Evolutionary conservation across 495 filamentous ascomycete genomes (phyloP).

Genomic region (Penicillium canariense): DNA sequence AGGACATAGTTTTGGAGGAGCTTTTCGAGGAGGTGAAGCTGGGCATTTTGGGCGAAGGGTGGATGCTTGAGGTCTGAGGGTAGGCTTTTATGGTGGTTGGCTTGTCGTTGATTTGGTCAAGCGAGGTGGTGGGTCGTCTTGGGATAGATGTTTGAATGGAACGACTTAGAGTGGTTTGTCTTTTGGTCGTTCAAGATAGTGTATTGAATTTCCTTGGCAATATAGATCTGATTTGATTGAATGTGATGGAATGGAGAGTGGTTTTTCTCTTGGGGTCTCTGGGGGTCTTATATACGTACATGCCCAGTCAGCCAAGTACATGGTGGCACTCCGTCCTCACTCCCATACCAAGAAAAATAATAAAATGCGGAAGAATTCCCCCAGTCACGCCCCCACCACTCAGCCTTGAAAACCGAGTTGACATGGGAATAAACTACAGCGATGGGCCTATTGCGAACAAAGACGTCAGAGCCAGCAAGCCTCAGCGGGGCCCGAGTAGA

Average conservation of each 20-base stretch:
- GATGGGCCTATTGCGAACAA: background rate
- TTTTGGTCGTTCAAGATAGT: background rate
- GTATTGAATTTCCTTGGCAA: background rate
- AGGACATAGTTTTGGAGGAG: slow-evolving; percentile 19
- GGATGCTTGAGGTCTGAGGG: background rate
- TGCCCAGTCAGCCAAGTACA: background rate
- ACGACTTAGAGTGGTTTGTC: background rate
- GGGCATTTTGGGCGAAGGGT: slow-evolving; percentile 11
- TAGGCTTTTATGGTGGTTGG: background rate
- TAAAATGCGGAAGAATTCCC: slow-evolving; percentile 2
- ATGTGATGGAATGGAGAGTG: slow-evolving; percentile 8
- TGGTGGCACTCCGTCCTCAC: slow-evolving; percentile 14
- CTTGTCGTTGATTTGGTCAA: background rate
- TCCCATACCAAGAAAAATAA: slow-evolving; percentile 12
- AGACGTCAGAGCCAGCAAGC: slow-evolving; percentile 16
- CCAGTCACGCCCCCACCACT: slow-evolving; percentile 16
- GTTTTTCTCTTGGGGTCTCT: background rate
- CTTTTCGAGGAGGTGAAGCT: slow-evolving; percentile 12
- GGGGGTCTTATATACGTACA: slow-evolving; percentile 12
- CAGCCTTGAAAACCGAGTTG: slow-evolving; percentile 7
- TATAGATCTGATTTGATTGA: slow-evolving; percentile 2
- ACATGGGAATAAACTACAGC: slow-evolving; percentile 11
- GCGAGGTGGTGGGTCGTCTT: background rate
- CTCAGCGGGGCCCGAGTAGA: slow-evolving; percentile 1
- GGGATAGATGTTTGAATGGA: background rate